Evolutionary conservation across 208 protist species (phyloP).

Genomic region (Acanthamoeba castellanii): DNA sequence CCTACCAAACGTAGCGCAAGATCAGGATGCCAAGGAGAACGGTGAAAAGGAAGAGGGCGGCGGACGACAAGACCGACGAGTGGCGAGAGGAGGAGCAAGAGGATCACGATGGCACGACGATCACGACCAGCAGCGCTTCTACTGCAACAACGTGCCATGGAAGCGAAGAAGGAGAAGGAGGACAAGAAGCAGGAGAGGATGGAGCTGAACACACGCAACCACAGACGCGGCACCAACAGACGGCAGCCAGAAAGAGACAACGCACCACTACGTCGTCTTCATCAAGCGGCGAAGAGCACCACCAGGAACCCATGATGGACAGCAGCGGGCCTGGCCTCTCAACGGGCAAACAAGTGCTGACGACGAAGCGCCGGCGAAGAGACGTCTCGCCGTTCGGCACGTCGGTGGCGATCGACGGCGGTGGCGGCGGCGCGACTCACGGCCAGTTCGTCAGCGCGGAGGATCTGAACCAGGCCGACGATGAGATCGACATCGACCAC

Average conservation of each 20-base stretch:
- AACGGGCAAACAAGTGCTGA: too few relatives aligned
- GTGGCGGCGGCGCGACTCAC: background rate
- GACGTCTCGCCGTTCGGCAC: background rate
- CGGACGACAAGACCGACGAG: too few relatives aligned
- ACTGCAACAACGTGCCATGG: too few relatives aligned
- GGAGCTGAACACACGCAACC: background rate
- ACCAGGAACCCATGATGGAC: too few relatives aligned
- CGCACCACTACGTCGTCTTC: background rate
- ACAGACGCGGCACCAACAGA: background rate
- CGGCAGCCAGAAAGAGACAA: background rate
- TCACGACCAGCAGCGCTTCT: too few relatives aligned
- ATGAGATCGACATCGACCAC: background rate
- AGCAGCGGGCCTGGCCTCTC: too few relatives aligned
- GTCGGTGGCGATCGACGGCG: background rate
- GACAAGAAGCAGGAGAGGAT: background rate
- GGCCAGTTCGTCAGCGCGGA: background rate
- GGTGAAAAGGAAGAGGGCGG: too few relatives aligned
- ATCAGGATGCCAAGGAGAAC: too few relatives aligned
- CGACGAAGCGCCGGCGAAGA: too few relatives aligned
- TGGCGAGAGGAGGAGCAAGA: too few relatives aligned
- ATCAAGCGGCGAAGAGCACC: background rate
- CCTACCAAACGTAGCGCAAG: too few relatives aligned
- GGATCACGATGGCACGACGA: too few relatives aligned
- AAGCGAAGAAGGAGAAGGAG: background rate
- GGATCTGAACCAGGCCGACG: background rate